These are phyloP conservation scores for Rhodocollybia butyracea DNA, from an alignment of 768 basidiomycete species.

Conservation along the genomic window DNA sequence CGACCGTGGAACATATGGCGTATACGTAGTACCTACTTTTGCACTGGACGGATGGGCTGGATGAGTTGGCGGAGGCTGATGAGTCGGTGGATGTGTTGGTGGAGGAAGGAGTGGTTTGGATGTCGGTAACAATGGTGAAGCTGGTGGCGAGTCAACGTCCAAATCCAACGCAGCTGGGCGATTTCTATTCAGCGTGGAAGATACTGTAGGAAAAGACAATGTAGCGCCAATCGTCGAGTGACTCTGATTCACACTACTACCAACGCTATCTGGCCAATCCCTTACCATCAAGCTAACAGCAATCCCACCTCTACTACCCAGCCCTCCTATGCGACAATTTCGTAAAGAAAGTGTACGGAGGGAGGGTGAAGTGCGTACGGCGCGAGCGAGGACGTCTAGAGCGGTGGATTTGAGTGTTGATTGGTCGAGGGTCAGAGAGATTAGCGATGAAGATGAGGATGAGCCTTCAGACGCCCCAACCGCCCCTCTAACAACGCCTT, in stretches of 20 bases:
- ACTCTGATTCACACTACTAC: not conserved
- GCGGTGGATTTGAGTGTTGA: not conserved
- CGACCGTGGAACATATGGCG: constrained; percentile 75
- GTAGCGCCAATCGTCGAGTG: not conserved
- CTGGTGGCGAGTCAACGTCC: too few species aligned
- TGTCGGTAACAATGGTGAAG: constrained; percentile 26
- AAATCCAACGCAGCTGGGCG: constrained; percentile 15
- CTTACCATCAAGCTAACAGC: constrained; percentile 2
- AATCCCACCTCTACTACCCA: constrained; percentile 1
- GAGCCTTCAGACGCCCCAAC: not conserved
- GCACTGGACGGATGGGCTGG: constrained; percentile 38
- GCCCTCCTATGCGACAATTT: not conserved
- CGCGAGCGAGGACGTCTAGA: not conserved
- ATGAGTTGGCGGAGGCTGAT: constrained; percentile 27
- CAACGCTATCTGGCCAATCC: constrained; percentile 2
- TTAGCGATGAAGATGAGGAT: not conserved
- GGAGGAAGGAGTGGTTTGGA: constrained; percentile 15
- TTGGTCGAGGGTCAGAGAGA: not conserved
- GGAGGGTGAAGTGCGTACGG: not conserved
- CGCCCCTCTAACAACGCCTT: constrained; percentile 24
- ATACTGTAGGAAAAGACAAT: too few species aligned
- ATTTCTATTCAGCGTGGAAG: not conserved
- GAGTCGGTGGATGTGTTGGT: constrained; percentile 17
- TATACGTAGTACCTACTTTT: constrained; percentile 68
- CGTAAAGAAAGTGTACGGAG: not conserved